Base-by-base conservation (phyloP, 306 rosid genomes). In the Vigna unguiculata region DNA sequence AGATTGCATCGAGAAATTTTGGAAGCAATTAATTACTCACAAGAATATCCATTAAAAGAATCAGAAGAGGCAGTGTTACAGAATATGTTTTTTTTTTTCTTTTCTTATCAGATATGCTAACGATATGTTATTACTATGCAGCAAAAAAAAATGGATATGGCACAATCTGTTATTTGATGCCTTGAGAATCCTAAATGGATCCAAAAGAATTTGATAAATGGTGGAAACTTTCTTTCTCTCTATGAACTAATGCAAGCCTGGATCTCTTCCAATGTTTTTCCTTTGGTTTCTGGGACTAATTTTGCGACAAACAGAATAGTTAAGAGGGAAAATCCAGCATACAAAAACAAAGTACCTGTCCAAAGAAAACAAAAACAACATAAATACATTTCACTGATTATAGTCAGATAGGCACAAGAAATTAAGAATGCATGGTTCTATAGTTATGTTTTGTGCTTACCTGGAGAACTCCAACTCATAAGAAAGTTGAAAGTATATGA, bases 201-300 rank as follows among this genome's bases (percentile, higher is more conserved):
- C 34, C 48, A 34, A 65, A 76, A 71, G 55, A 76, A 78, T 78
- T 57, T 55, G 62, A 61, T 46, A 16, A 49, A 60, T 25, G 10
- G 48, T 58, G 13, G 3, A 20, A 46, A 67, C 32, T 46, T 21
- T 21, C 58, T 51, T 22, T 15, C 43, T 80, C 46, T 51, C 70
- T 84, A 76, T 74, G 86, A 79, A 81, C 85, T 82, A 59, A 91
- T 87, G 83, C 82, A 80, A 20, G 85, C 88, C 46, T 93, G 98
- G 55, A 93, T 90, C 76, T 93, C 96, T 83, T 93, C 98, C 14
- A 91, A 85, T 65, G 98, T 93, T 87, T 87, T 91, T 61, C 98
- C 98, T 86, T 90, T 93, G 80, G 98, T 93, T 83, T 93, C 98
- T 66, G 97, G 97, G 46, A 93, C 93, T 67, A 87, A 60, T 80